Evolutionary conservation across 495 filamentous ascomycete genomes (phyloP).

Genomic region (Pseudoneurospora amorphoporcata): DNA sequence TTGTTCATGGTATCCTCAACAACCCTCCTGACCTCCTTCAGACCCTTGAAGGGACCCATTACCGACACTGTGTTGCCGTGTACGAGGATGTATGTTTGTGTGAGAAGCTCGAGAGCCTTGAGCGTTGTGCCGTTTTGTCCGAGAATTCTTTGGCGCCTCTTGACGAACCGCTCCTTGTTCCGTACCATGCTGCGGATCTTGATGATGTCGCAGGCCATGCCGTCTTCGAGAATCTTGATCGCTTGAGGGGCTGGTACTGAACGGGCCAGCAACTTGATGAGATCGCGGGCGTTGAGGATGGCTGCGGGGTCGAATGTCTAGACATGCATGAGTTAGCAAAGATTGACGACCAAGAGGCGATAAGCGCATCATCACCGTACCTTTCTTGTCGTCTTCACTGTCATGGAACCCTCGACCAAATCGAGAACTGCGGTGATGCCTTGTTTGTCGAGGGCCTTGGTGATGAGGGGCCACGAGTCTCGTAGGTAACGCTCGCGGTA

Average conservation of each 20-base stretch:
- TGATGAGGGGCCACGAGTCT: slow-evolving; percentile 80
- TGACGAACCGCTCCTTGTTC: slow-evolving; percentile 96
- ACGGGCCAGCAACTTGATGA: slow-evolving; percentile 85
- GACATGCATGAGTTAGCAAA: background rate
- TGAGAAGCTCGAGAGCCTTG: slow-evolving; percentile 93
- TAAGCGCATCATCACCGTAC: background rate
- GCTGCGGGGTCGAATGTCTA: slow-evolving; percentile 88
- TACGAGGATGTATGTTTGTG: slow-evolving; percentile 85
- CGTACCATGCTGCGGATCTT: slow-evolving; percentile 80
- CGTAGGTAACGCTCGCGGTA: slow-evolving; percentile 92
- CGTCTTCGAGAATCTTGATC: slow-evolving; percentile 89
- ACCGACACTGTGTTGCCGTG: slow-evolving; percentile 92
- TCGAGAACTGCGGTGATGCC: slow-evolving; percentile 84
- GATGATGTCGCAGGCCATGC: slow-evolving; percentile 81
- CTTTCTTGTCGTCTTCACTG: slow-evolving; percentile 77
- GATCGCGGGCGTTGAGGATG: slow-evolving; percentile 87
- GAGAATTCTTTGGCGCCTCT: slow-evolving; percentile 84
- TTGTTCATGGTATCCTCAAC: slow-evolving; percentile 97
- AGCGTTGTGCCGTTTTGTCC: slow-evolving; percentile 47
- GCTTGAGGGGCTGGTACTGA: slow-evolving; percentile 90
- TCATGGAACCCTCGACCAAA: slow-evolving; percentile 92
- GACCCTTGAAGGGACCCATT: slow-evolving; percentile 84
- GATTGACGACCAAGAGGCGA: background rate
- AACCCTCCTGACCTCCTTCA: slow-evolving; percentile 86
- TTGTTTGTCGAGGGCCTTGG: slow-evolving; percentile 67